phyloP scores from a whole-genome alignment of 768 basidiomycete species.

The Tylopilus vinaceipallidus region DNA sequence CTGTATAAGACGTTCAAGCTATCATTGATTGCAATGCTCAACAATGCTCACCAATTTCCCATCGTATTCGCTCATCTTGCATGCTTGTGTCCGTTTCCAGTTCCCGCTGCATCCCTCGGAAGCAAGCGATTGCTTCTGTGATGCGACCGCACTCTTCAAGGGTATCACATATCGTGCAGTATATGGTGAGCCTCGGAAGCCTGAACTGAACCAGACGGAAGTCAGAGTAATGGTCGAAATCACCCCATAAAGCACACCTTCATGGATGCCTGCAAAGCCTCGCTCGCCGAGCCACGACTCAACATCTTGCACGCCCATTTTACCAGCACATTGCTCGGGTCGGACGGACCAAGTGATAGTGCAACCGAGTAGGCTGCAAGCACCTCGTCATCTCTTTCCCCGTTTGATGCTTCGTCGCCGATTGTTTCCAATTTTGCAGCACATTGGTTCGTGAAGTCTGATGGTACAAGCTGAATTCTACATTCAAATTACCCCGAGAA shows the following conservation, averaged over 20 bases:
- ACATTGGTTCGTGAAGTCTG: too few relatives aligned
- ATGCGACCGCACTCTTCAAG: background rate
- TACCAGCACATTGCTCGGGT: background rate
- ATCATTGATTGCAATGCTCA: too few relatives aligned
- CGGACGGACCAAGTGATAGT: background rate
- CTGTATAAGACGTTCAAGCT: background rate
- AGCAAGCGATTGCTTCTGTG: background rate
- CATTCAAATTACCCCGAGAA: too few relatives aligned
- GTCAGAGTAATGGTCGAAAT: background rate
- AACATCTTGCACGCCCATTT: constrained; percentile 8
- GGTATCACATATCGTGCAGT: constrained; percentile 1
- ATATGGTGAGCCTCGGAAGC: background rate
- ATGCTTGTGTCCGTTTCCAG: background rate
- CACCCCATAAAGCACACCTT: background rate
- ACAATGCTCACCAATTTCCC: constrained; percentile 2
- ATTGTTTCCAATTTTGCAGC: too few relatives aligned
- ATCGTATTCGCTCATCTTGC: background rate
- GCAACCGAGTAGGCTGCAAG: too few relatives aligned
- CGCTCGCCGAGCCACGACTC: background rate
- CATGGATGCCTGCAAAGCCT: background rate
- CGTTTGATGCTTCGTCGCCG: too few relatives aligned
- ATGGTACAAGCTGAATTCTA: too few relatives aligned
- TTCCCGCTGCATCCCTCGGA: constrained; percentile 1
- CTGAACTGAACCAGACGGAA: background rate
- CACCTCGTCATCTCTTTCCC: too few relatives aligned